Evolutionary conservation across 2,329 filamentous ascomycete species (phyloP).

Genomic region (Metarhizium anisopliae): DNA sequence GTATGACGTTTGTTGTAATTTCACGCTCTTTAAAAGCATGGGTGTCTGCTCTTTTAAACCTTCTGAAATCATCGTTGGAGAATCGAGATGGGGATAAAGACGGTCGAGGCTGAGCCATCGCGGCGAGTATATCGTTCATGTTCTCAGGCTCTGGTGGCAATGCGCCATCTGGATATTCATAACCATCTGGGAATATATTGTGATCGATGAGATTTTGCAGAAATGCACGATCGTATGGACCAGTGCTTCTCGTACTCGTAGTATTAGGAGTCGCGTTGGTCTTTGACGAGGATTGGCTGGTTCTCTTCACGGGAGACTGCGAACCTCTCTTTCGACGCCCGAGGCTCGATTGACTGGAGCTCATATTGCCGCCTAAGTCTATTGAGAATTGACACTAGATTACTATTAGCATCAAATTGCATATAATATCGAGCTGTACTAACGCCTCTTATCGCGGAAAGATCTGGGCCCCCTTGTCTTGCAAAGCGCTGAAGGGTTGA

Average conservation of each 20-base stretch:
- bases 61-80: slow-evolving; percentile 18
- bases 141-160: slow-evolving; percentile 11
- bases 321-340: not conserved
- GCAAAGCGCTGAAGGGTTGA: not conserved
- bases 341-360: not conserved
- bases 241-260: slow-evolving; percentile 8
- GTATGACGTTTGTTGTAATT: slow-evolving; percentile 22
- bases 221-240: slow-evolving; percentile 13
- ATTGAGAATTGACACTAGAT: not conserved
- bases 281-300: slow-evolving; percentile 11
- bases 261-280: slow-evolving; percentile 2
- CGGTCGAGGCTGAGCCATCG: slow-evolving; percentile 6
- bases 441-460: not conserved
- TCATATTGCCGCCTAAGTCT: not conserved
- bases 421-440: not conserved
- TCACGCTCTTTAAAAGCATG: slow-evolving; percentile 25
- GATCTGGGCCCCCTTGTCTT: slow-evolving; percentile 2
- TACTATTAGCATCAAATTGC: not conserved
- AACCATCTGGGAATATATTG: slow-evolving; percentile 8
- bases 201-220: slow-evolving; percentile 13
- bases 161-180: slow-evolving; percentile 10
- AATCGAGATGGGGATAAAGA: slow-evolving; percentile 29
- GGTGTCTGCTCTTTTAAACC: slow-evolving; percentile 11
- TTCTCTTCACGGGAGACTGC: not conserved
- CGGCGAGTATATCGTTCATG: slow-evolving; percentile 11